phyloP scores from a whole-genome alignment of 1,139 yeast species.

The Sugiyamaella sp. region DNA sequence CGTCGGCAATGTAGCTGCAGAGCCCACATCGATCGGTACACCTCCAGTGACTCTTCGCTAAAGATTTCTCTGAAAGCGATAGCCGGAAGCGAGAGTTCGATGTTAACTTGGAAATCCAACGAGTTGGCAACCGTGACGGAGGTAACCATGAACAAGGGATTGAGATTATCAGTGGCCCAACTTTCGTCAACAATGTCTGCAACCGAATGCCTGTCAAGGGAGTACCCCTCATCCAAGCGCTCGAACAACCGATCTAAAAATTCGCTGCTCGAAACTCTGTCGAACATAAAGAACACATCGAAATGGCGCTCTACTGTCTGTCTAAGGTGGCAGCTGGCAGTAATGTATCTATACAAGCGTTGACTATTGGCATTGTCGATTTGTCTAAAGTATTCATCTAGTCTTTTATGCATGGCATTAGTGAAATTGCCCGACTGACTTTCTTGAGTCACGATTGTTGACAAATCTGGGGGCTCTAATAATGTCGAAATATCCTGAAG shows the following conservation, averaged over 20 bases:
- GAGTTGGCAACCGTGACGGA: not conserved
- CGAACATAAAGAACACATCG: constrained; percentile 27
- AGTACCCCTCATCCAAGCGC: constrained; percentile 10
- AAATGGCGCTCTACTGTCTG: constrained; percentile 16
- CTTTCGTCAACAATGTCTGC: constrained; percentile 20
- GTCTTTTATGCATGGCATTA: constrained; percentile 4
- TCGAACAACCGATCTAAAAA: constrained; percentile 14
- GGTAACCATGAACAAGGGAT: constrained; percentile 1
- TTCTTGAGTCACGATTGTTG: not conserved
- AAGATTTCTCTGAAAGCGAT: constrained; percentile 4
- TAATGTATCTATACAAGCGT: not conserved
- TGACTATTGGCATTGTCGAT: constrained; percentile 12
- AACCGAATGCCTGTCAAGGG: constrained; percentile 22
- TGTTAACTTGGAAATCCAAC: constrained; percentile 2
- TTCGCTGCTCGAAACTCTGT: constrained; percentile 18
- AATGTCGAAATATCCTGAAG: not conserved
- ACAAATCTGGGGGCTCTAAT: not conserved
- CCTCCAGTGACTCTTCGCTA: not conserved
- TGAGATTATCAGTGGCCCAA: not conserved
- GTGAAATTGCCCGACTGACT: constrained; percentile 10
- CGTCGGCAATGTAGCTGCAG: constrained; percentile 18
- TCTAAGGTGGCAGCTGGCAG: constrained; percentile 3
- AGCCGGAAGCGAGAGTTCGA: constrained; percentile 4
- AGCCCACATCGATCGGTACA: constrained; percentile 19
- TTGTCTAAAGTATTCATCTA: constrained; percentile 1